Evolutionary conservation across 2,329 filamentous ascomycete genomes (phyloP).

Genomic region (Trichocomaceae sp.): DNA sequence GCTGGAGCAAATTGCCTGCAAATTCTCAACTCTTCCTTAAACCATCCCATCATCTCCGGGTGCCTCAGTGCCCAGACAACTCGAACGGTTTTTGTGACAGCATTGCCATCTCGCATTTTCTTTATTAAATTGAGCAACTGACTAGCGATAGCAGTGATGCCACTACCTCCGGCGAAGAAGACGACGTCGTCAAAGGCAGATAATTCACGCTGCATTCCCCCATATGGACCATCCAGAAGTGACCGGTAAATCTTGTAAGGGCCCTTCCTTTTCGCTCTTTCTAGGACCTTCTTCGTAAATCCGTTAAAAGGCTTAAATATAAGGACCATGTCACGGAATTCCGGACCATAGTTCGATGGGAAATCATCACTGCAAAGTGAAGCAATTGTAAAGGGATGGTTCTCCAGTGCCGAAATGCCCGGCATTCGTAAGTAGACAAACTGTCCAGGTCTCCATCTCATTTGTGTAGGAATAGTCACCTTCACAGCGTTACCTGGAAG

Average conservation of each 20-base stretch:
- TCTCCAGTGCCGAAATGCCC: constrained; percentile 81
- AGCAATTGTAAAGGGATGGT: constrained; percentile 91
- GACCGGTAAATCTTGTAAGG: constrained; percentile 89
- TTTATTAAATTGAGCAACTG: constrained; percentile 93
- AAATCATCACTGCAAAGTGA: constrained; percentile 91
- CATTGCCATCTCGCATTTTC: constrained; percentile 89
- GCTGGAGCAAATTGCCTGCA: constrained; percentile 84
- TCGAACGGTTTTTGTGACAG: constrained; percentile 81
- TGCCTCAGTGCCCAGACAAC: constrained; percentile 92
- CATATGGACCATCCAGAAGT: constrained; percentile 90
- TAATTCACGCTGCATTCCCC: constrained; percentile 83
- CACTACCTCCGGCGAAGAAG: constrained; percentile 86
- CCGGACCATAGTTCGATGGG: constrained; percentile 80
- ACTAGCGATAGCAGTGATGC: constrained; percentile 87
- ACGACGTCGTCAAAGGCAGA: constrained; percentile 91
- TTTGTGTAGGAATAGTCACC: constrained; percentile 85
- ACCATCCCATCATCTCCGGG: constrained; percentile 94
- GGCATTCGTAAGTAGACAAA: constrained; percentile 95
- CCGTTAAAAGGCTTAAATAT: constrained; percentile 89
- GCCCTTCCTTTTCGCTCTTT: constrained; percentile 74
- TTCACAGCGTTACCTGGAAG: constrained; percentile 94
- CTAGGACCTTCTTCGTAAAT: constrained; percentile 79
- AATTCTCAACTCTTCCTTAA: constrained; percentile 87
- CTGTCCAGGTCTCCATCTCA: constrained; percentile 88
- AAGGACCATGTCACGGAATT: constrained; percentile 80